Evolutionary conservation across 2,329 filamentous ascomycete genomes (phyloP).

Genomic region (Meredithiella fracta): DNA sequence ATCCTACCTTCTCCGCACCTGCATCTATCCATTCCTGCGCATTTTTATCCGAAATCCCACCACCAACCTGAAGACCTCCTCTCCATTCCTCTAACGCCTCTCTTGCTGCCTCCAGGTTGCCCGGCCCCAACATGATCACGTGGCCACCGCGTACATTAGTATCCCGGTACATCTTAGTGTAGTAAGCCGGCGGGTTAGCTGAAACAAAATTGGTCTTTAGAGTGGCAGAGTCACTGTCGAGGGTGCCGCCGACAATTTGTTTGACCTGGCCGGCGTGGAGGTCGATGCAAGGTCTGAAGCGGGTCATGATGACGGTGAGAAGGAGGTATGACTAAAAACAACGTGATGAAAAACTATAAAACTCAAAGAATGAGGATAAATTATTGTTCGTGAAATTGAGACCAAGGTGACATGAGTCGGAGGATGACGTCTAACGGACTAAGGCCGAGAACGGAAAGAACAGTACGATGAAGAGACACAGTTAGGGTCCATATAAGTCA

Average conservation of each 20-base stretch:
- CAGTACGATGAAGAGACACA: neutral
- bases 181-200: constrained; percentile 63
- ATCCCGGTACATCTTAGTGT: constrained; percentile 64
- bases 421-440: neutral
- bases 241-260: constrained; percentile 91
- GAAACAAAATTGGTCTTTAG: constrained; percentile 91
- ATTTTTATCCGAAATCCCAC: constrained; percentile 80
- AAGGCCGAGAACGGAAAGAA: constrained; percentile 7
- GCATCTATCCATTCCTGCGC: constrained; percentile 71
- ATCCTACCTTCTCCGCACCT: constrained; percentile 69
- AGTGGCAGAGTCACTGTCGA: constrained; percentile 47
- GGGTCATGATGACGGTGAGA: constrained; percentile 49
- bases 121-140: constrained; percentile 89
- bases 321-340: neutral
- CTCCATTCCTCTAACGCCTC: constrained; percentile 70
- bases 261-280: constrained; percentile 95
- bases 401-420: neutral
- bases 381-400: neutral
- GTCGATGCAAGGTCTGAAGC: constrained; percentile 92
- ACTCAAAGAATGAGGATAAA: neutral
- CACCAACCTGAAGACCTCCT: constrained; percentile 68
- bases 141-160: constrained; percentile 63
- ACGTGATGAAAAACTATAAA: neutral
- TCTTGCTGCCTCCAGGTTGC: constrained; percentile 63
- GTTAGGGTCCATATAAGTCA: constrained; percentile 1